phyloP scores from a whole-genome alignment of 345 rosid species.

The Eutrema yunnanense region DNA sequence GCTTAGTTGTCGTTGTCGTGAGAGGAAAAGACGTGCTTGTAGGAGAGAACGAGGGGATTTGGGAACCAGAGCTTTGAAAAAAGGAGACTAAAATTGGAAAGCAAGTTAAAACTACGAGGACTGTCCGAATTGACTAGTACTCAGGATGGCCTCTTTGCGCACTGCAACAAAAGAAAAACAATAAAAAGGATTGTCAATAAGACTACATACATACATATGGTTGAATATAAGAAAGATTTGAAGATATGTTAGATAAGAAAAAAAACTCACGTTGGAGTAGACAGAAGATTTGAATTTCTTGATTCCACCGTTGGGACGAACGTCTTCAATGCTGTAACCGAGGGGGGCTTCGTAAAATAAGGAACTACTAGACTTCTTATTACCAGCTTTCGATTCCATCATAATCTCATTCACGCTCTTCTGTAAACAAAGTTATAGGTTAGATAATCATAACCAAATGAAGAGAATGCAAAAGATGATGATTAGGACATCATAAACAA shows the following conservation, averaged over 20 bases:
- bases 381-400: constrained; percentile 73
- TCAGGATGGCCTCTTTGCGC: constrained; percentile 86
- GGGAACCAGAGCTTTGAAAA: constrained; percentile 12
- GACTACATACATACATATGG: not conserved
- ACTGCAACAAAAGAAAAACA: constrained; percentile 35
- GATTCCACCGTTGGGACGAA: constrained; percentile 83
- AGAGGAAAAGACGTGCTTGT: not conserved
- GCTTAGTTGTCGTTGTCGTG: not conserved
- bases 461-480: no score
- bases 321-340: constrained; percentile 87
- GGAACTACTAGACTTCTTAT: constrained; percentile 39
- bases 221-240: not conserved
- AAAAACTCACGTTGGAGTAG: constrained; percentile 50
- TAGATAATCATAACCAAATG: not conserved
- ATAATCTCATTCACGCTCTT: constrained; percentile 59
- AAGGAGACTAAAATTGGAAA: not conserved
- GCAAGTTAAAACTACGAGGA: not conserved
- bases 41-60: constrained; percentile 5
- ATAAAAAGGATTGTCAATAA: not conserved
- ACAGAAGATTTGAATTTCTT: constrained; percentile 84
- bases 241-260: not conserved
- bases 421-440: not conserved
- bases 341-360: constrained; percentile 68
- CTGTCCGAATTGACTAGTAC: not conserved
- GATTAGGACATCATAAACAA: not conserved